These are phyloP conservation scores for Phalaenopsis equestris DNA, from an alignment of 106 monocot genomes.

Conservation along the genomic window DNA sequence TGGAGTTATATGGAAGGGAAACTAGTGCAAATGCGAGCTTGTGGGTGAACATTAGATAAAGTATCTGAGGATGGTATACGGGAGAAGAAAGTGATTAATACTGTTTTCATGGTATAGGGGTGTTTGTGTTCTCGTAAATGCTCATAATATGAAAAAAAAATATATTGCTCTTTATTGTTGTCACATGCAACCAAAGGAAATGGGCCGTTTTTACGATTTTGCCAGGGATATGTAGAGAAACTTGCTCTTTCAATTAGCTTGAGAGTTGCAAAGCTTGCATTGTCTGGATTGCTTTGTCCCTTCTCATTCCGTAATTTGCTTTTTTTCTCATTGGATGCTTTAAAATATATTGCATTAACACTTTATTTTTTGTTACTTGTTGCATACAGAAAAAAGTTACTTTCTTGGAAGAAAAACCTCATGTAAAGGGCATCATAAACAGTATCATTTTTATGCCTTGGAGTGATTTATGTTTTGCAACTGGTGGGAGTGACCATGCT, in stretches of 20 bases:
- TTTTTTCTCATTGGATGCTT: background rate
- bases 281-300: background rate
- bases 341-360: background rate
- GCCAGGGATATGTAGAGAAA: no score
- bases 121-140: background rate
- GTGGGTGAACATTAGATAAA: background rate
- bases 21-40: no score
- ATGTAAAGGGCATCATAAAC: constrained; percentile 81
- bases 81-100: background rate
- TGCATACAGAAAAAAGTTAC: constrained; percentile 59
- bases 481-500: constrained; percentile 85
- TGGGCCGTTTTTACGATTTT: no score
- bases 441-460: constrained; percentile 66
- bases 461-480: constrained; percentile 61
- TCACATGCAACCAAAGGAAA: no score
- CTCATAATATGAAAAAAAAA: background rate
- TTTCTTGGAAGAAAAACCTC: constrained; percentile 62
- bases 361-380: background rate
- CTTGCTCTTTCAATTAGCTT: background rate
- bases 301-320: background rate
- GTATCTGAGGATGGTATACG: background rate
- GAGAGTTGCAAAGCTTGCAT: background rate
- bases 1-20: no score
- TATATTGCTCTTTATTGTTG: no score
- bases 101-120: background rate